phyloP scores from a whole-genome alignment of 1,139 yeast genomes.

The Hemisphaericaspora subhashii region DNA sequence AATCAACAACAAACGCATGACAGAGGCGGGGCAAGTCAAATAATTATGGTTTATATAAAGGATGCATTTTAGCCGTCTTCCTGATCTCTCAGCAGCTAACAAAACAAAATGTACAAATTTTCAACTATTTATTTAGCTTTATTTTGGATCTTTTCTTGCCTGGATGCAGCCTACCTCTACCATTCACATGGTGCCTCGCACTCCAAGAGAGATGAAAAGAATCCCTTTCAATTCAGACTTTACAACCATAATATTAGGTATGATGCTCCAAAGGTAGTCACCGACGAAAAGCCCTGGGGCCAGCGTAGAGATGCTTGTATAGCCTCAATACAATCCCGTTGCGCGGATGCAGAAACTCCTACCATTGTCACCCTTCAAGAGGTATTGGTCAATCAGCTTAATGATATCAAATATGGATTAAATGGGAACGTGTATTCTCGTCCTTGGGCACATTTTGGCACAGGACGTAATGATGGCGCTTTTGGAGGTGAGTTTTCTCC shows the following conservation, averaged over 20 bases:
- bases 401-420: slow-evolving; percentile 25
- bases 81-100: too few species aligned
- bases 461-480: slow-evolving; percentile 48
- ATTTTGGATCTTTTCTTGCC: too few species aligned
- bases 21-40: too few species aligned
- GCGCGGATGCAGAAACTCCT: slow-evolving; percentile 22
- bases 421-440: slow-evolving; percentile 17
- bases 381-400: slow-evolving; percentile 26
- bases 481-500: slow-evolving; percentile 46
- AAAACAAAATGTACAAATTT: too few species aligned
- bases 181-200: too few species aligned
- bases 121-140: too few species aligned
- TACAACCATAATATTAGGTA: slow-evolving; percentile 39
- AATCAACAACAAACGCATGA: too few species aligned
- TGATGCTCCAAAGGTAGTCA: slow-evolving; percentile 27
- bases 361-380: slow-evolving; percentile 36
- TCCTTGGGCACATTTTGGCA: slow-evolving; percentile 41
- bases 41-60: too few species aligned
- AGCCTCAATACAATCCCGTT: slow-evolving; percentile 27
- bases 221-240: too few species aligned
- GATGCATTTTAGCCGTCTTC: too few species aligned
- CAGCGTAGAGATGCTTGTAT: slow-evolving; percentile 26
- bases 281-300: slow-evolving; percentile 32
- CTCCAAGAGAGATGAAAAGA: too few species aligned
- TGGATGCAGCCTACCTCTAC: too few species aligned